These are phyloP conservation scores for Quercus variabilis DNA, from an alignment of 306 rosid genomes.

Conservation along the genomic window DNA sequence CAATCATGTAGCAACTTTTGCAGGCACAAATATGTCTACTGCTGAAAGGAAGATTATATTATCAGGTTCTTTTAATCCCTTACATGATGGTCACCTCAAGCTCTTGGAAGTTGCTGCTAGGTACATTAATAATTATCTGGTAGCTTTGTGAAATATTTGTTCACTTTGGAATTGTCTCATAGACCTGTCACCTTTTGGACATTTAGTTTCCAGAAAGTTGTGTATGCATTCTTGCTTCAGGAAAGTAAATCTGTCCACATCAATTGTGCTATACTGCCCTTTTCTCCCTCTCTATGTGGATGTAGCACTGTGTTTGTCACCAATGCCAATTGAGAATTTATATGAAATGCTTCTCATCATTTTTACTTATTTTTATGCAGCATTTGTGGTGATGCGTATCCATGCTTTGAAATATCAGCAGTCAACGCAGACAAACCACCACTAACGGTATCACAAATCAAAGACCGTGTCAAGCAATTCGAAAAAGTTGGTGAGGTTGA, in stretches of 20 bases:
- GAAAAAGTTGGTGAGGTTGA: conserved; percentile 68
- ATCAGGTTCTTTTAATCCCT: conserved; percentile 89
- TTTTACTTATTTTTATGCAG: conserved; percentile 48
- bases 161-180: conserved; percentile 3
- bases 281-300: not conserved
- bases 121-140: conserved; percentile 36
- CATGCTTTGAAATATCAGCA: conserved; percentile 92
- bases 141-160: not conserved
- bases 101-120: conserved; percentile 83
- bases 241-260: not conserved
- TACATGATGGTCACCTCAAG: conserved; percentile 84
- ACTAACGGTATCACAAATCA: conserved; percentile 58
- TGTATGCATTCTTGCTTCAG: not conserved
- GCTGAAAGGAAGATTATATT: conserved; percentile 73
- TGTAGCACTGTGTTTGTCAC: not conserved
- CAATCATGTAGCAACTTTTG: conserved; percentile 6
- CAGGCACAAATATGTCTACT: conserved; percentile 34
- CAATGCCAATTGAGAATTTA: not conserved
- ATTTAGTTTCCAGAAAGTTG: not conserved
- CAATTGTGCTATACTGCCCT: not conserved
- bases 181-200: not conserved
- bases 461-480: conserved; percentile 82
- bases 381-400: conserved; percentile 66
- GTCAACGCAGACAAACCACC: conserved; percentile 97
- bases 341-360: conserved; percentile 14